Conservation (phyloP, 208 protist genomes). For the Angomonas ambiguus region DNA sequence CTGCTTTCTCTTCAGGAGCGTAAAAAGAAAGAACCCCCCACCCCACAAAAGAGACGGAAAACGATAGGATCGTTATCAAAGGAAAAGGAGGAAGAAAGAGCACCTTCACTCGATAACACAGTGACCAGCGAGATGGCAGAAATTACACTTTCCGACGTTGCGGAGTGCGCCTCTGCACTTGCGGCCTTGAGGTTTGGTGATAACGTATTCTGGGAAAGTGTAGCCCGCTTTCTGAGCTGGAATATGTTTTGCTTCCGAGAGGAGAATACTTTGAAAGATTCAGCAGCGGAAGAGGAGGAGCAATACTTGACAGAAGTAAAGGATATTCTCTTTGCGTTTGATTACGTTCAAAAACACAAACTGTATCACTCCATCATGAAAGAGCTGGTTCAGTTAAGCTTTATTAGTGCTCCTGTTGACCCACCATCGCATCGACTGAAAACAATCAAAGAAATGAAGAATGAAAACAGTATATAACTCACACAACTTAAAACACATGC, state of each 20-base stretch:
- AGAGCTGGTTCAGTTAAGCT: slow-evolving; percentile 30
- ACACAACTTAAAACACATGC: no score
- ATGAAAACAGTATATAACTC: neutral
- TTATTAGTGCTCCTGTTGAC: slow-evolving; percentile 38
- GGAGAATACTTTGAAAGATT: neutral
- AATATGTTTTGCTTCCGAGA: neutral
- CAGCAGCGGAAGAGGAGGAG: neutral
- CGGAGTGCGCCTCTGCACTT: slow-evolving; percentile 37
- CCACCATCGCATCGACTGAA: slow-evolving; percentile 37
- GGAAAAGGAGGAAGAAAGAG: neutral
- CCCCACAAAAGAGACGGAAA: neutral
- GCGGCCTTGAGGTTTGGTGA: slow-evolving; percentile 42
- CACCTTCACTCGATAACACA: neutral
- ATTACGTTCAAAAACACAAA: slow-evolving; percentile 33
- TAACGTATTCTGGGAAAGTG: slow-evolving; percentile 34
- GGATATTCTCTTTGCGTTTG: slow-evolving; percentile 67
- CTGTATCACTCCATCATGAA: slow-evolving; percentile 67
- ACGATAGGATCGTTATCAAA: neutral
- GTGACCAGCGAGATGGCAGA: neutral
- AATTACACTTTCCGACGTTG: slow-evolving; percentile 33
- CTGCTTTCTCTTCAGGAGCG: slow-evolving; percentile 44
- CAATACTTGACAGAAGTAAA: slow-evolving; percentile 32
- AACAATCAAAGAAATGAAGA: slow-evolving; percentile 17
- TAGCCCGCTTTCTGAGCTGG: slow-evolving; percentile 29
- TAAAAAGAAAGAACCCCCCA: slow-evolving; percentile 16